A percentile compares a stretch with the other conserved stretches of the same genome.
Evolutionary conservation across 768 basidiomycete species (phyloP).

Genomic region (Naganishia kalamii): DNA sequence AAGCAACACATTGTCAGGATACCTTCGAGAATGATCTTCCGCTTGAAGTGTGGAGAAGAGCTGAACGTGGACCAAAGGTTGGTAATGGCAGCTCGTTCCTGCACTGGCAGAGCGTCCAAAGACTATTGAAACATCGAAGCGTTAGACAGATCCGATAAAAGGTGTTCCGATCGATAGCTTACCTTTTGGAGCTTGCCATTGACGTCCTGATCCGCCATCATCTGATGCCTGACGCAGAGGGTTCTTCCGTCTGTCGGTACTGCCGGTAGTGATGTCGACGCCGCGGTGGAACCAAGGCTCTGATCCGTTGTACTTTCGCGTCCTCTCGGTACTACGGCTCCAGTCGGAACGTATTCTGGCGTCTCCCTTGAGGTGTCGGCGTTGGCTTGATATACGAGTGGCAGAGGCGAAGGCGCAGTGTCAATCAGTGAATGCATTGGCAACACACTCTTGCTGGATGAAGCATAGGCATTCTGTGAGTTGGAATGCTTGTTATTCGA

Average conservation of each 20-base stretch:
- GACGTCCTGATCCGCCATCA: conserved; percentile 93
- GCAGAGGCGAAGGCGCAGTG: not conserved
- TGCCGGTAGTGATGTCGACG: not conserved
- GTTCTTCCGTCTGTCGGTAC: conserved; percentile 51
- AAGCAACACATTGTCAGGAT: conserved; percentile 99
- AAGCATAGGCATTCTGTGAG: not conserved
- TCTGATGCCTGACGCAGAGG: conserved; percentile 84
- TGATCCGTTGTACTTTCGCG: not conserved
- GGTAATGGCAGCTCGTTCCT: conserved; percentile 80
- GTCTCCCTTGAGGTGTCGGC: not conserved
- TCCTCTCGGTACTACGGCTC: not conserved
- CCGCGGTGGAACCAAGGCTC: not conserved
- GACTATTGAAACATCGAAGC: conserved; percentile 54
- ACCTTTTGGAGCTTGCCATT: conserved; percentile 88
- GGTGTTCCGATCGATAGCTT: conserved; percentile 32
- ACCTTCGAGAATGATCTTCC: conserved; percentile 90
- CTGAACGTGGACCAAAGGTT: conserved; percentile 96
- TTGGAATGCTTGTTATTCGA: not conserved
- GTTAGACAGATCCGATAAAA: not conserved
- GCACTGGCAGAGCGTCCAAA: conserved; percentile 75
- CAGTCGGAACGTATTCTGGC: conserved; percentile 1
- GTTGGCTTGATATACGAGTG: not conserved
- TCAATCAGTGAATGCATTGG: conserved; percentile 6
- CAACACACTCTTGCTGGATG: not conserved
- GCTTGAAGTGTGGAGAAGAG: conserved; percentile 79